Conservation (phyloP, 139 green algal genomes). For the Chlorella sp. region DNA sequence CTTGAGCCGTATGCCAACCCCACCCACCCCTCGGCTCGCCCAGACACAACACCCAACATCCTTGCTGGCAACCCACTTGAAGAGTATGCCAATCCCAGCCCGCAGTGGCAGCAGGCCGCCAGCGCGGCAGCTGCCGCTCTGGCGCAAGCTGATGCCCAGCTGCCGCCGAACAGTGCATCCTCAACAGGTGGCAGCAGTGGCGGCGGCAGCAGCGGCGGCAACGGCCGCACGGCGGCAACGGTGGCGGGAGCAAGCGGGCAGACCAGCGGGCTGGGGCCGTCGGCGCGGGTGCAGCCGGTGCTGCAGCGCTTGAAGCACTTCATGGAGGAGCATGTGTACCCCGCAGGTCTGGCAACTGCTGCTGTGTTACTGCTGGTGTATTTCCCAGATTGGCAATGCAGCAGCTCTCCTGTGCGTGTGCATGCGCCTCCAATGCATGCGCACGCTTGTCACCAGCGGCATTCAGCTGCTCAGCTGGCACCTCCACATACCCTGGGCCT, state of each 20-base stretch:
- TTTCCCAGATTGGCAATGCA: too few relatives aligned
- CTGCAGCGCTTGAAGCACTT: constrained; percentile 72
- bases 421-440: too few relatives aligned
- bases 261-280: constrained; percentile 40
- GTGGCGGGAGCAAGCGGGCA: background rate
- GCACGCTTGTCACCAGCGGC: too few relatives aligned
- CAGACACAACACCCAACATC: constrained; percentile 10
- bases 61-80: constrained; percentile 5
- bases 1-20: constrained; percentile 40
- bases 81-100: constrained; percentile 32
- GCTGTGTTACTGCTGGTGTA: too few relatives aligned
- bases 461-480: too few relatives aligned
- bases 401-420: too few relatives aligned
- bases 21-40: background rate
- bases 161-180: background rate
- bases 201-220: background rate
- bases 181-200: background rate
- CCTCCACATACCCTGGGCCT: too few relatives aligned
- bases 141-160: background rate
- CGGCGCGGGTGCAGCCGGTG: constrained; percentile 55
- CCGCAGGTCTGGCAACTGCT: too few relatives aligned
- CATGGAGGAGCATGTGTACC: constrained; percentile 83
- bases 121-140: background rate
- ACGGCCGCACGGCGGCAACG: background rate
- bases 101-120: background rate